Evolutionary conservation across 805 yeast species (phyloP).

Genomic region (Wickerhamomyces queroliae): DNA sequence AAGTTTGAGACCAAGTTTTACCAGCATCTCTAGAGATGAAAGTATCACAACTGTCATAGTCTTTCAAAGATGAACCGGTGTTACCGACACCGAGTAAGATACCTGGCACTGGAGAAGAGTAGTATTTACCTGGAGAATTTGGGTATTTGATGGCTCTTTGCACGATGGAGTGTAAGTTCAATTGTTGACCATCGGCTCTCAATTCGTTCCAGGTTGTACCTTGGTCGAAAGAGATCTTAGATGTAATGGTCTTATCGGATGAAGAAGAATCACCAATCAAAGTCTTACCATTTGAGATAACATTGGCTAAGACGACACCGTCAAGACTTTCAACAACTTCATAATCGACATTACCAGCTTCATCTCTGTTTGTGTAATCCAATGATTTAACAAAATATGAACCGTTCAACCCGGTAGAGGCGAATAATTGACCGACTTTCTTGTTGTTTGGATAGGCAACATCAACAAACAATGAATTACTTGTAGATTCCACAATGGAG

Average conservation of each 20-base stretch:
- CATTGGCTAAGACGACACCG: slow-evolving; percentile 55
- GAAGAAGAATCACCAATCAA: slow-evolving; percentile 7
- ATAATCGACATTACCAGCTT: slow-evolving; percentile 26
- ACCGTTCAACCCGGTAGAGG: slow-evolving; percentile 44
- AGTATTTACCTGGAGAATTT: slow-evolving; percentile 23
- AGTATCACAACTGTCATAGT: slow-evolving; percentile 34
- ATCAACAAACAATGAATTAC: slow-evolving; percentile 35
- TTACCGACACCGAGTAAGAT: slow-evolving; percentile 38
- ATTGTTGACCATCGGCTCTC: slow-evolving; percentile 27
- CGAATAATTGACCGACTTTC: slow-evolving; percentile 25
- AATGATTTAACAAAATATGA: slow-evolving; percentile 40
- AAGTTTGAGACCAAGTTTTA: slow-evolving; percentile 53
- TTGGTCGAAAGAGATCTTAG: slow-evolving; percentile 32
- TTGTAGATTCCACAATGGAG: slow-evolving; percentile 31
- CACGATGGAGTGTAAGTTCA: slow-evolving; percentile 31
- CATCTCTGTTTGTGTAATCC: slow-evolving; percentile 31
- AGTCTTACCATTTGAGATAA: slow-evolving; percentile 16
- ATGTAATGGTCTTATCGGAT: slow-evolving; percentile 11
- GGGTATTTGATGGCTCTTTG: slow-evolving; percentile 19
- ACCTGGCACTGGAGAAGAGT: slow-evolving; percentile 40
- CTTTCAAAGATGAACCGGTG: slow-evolving; percentile 20
- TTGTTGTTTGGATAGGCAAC: slow-evolving; percentile 17
- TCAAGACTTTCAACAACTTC: slow-evolving; percentile 43
- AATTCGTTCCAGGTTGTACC: slow-evolving; percentile 29
- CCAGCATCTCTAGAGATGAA: slow-evolving; percentile 78